These are phyloP conservation scores for Pythium vanterpoolii DNA, from an alignment of 352 stramenopile genomes.

Conservation along the genomic window DNA sequence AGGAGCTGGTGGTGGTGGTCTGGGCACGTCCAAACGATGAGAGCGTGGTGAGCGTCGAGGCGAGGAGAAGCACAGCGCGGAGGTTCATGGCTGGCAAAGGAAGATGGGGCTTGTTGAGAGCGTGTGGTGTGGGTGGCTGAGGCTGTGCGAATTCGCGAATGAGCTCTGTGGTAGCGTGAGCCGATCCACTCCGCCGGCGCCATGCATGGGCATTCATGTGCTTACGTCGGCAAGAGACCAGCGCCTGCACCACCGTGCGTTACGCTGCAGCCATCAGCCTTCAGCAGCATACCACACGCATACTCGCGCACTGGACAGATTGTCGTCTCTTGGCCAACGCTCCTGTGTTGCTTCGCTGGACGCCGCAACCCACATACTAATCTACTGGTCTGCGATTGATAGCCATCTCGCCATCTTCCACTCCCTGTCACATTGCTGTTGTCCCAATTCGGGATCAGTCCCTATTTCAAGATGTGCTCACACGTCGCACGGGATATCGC, in stretches of 20 bases:
- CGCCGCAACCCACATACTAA: background rate
- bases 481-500: slow-evolving; percentile 18
- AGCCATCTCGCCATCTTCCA: slow-evolving; percentile 1
- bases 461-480: background rate
- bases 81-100: slow-evolving; percentile 4
- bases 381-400: slow-evolving; percentile 4
- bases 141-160: slow-evolving; percentile 10
- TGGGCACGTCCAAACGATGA: background rate
- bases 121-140: background rate
- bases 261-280: slow-evolving; percentile 21
- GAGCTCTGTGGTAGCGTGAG: background rate
- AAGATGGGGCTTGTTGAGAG: background rate
- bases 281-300: background rate
- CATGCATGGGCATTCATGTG: no score
- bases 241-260: background rate
- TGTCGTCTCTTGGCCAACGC: slow-evolving; percentile 1
- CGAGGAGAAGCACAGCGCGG: background rate
- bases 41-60: background rate
- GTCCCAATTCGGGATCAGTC: slow-evolving; percentile 1
- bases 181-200: background rate
- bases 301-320: background rate
- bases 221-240: background rate
- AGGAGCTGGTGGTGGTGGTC: background rate
- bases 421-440: background rate
- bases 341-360: background rate